Base-by-base conservation (phyloP, 2,329 filamentous ascomycete species). In the Aspergillus ibericus region DNA sequence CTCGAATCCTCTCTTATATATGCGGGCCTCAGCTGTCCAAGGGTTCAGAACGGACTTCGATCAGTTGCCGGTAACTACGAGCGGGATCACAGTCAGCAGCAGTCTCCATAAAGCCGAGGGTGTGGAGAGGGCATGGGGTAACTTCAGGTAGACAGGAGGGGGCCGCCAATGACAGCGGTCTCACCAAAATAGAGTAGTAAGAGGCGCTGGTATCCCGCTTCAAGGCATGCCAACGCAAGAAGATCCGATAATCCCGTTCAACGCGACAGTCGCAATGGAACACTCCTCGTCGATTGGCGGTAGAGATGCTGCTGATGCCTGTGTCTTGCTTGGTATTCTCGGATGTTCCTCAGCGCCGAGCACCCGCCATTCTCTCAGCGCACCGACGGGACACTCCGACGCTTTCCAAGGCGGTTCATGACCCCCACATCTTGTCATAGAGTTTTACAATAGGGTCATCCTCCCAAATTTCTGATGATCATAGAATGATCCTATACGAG, bases 291-390 rank as follows among this genome's bases (percentile, higher is more conserved):
- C 42, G 51, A 22, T 29, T 40, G 34, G 36, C 46, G 47, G 59
- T 38, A 58, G 59, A 27, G 50, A 38, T 22, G 48, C 32, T 58
- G 52, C 47, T 55, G 55, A 42, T 44, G 48, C 20, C n/a, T n/a
- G 25, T 40, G 44, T 27, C 13, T 42, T 50, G 32, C 13, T 42
- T 50, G 32, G 47, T 15, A 51, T 52, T 46, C 27, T 62, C 63
- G 59, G 63, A 61, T 56, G 63, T 64, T 65, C 62, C 55, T 58
- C 59, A 60, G 53, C 52, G 61, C 63, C 63, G 63, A 65, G 62
- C 54, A 54, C 40, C 62, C 61, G 56, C 53, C 34, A 46, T 53
- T 25, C 22, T 53, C 34, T 56, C 47, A 40, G 48, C 52, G 59
- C 53, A 48, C 29, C 38, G 42, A 29, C 44, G 44, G 44, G 44